phyloP scores from a whole-genome alignment of 164 flowering plant species.

The Vitis rupestris region DNA sequence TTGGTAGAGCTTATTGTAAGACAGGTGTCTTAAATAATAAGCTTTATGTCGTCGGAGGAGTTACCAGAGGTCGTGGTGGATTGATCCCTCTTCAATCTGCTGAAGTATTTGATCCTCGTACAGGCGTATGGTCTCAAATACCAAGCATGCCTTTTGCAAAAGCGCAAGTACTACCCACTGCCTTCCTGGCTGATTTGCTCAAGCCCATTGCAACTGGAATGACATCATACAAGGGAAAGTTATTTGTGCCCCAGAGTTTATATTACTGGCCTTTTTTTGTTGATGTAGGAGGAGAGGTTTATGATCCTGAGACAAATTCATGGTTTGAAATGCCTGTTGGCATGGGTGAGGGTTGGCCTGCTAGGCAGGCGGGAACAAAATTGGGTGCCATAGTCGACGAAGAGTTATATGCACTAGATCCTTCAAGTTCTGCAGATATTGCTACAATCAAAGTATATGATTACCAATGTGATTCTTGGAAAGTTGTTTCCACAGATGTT shows the following conservation, averaged over 20 bases:
- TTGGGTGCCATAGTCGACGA: slow-evolving; percentile 81
- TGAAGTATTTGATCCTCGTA: slow-evolving; percentile 77
- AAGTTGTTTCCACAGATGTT: slow-evolving; percentile 64
- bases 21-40: slow-evolving; percentile 54
- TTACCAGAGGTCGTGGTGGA: slow-evolving; percentile 66
- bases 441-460: slow-evolving; percentile 80
- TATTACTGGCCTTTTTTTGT: slow-evolving; percentile 91
- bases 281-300: slow-evolving; percentile 88
- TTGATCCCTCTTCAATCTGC: slow-evolving; percentile 83
- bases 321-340: slow-evolving; percentile 94
- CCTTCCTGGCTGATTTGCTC: slow-evolving; percentile 72
- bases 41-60: slow-evolving; percentile 85
- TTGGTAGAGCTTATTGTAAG: slow-evolving; percentile 61
- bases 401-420: slow-evolving; percentile 84
- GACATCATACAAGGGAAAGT: slow-evolving; percentile 73
- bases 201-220: slow-evolving; percentile 95
- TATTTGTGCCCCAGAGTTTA: slow-evolving; percentile 84
- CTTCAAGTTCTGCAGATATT: slow-evolving; percentile 70
- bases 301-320: slow-evolving; percentile 69
- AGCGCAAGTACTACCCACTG: slow-evolving; percentile 75
- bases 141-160: slow-evolving; percentile 90
- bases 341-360: slow-evolving; percentile 99
- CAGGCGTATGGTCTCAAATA: slow-evolving; percentile 61
- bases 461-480: slow-evolving; percentile 75
- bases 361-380: slow-evolving; percentile 87